These are phyloP conservation scores for Rhamnella rubrinervis DNA, from an alignment of 331 rosid species.

Conservation along the genomic window DNA sequence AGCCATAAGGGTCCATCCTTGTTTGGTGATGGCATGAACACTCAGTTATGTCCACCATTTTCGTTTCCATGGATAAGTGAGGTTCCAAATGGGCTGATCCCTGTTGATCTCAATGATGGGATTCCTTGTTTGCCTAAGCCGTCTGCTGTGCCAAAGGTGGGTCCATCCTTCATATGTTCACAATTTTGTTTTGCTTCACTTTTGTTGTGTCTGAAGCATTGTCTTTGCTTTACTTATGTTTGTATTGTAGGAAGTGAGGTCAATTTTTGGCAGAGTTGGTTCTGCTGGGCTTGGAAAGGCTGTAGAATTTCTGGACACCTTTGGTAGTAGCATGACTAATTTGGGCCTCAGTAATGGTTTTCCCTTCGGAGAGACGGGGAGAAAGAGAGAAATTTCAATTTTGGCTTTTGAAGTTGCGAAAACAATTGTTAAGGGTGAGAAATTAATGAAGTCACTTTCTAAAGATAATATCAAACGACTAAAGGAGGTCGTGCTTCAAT, in stretches of 20 bases:
- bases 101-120: not conserved
- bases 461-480: slow-evolving; percentile 67
- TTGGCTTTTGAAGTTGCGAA: slow-evolving; percentile 97
- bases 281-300: slow-evolving; percentile 90
- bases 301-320: slow-evolving; percentile 85
- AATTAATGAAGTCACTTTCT: slow-evolving; percentile 88
- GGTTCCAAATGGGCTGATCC: not conserved
- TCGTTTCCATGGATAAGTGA: not conserved
- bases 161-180: not conserved
- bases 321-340: slow-evolving; percentile 87
- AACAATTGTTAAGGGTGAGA: slow-evolving; percentile 84
- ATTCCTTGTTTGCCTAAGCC: slow-evolving; percentile 6
- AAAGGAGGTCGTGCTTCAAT: slow-evolving; percentile 70
- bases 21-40: not conserved
- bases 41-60: not conserved
- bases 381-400: slow-evolving; percentile 77
- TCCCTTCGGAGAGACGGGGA: slow-evolving; percentile 63
- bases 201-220: not conserved
- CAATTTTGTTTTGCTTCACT: not conserved
- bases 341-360: slow-evolving; percentile 70
- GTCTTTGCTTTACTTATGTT: not conserved
- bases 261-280: slow-evolving; percentile 54
- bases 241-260: not conserved
- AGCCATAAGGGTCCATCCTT: not conserved
- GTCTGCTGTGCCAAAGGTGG: not conserved